Percentiles rank a stretch among this genome's conserved stretches.
These are phyloP conservation scores for Gentiana macrophylla DNA, from an alignment of 257 asterid species.

Conservation along the genomic window DNA sequence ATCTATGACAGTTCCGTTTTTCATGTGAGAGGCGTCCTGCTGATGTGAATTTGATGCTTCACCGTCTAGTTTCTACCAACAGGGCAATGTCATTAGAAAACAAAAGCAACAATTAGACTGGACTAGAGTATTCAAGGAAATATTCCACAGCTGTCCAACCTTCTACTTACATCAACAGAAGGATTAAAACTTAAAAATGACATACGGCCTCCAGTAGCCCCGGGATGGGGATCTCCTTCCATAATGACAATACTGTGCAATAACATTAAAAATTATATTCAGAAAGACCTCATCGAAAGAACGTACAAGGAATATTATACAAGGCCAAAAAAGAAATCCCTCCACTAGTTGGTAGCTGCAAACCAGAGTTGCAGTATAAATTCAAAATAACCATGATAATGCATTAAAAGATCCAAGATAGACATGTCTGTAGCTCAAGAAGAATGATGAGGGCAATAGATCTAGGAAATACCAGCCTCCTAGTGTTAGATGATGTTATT, in stretches of 20 bases:
- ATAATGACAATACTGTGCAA: conserved; percentile 62
- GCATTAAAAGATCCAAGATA: neutral
- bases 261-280: conserved; percentile 10
- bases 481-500: no score
- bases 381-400: neutral
- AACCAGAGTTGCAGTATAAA: neutral
- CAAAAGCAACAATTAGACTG: conserved; percentile 3
- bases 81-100: conserved; percentile 20
- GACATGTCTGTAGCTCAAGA: neutral
- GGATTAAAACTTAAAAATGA: conserved; percentile 90
- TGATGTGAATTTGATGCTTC: conserved; percentile 35
- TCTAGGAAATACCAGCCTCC: no score
- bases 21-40: conserved; percentile 43
- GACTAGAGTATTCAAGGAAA: conserved; percentile 6
- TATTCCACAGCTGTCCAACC: conserved; percentile 15
- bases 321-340: neutral
- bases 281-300: conserved; percentile 1
- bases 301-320: neutral
- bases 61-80: conserved; percentile 61
- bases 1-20: conserved; percentile 22
- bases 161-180: conserved; percentile 79
- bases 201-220: conserved; percentile 72
- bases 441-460: neutral
- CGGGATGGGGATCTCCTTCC: conserved; percentile 92
- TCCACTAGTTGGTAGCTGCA: neutral